These are phyloP conservation scores for Trichoderma hamatum DNA, from an alignment of 2,329 filamentous ascomycete species.

Conservation along the genomic window DNA sequence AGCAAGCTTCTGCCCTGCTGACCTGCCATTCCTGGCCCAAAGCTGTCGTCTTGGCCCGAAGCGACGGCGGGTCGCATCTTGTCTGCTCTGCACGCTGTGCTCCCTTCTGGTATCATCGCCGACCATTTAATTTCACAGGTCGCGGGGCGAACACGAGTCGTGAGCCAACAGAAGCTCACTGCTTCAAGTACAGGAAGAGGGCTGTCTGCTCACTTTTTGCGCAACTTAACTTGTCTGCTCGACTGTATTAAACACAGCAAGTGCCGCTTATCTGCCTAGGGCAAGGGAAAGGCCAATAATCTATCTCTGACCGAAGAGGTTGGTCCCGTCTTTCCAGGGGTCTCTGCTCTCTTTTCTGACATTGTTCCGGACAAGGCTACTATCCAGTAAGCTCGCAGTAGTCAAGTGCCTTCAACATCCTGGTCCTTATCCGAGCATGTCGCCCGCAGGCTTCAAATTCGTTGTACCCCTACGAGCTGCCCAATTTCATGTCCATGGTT, in stretches of 20 bases:
- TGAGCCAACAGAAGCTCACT: slow-evolving; percentile 6
- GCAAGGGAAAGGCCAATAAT: background rate
- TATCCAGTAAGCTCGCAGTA: background rate
- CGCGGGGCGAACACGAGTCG: slow-evolving; percentile 19
- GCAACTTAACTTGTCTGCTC: background rate
- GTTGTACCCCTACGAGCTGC: background rate
- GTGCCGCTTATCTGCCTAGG: background rate
- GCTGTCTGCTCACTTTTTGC: background rate
- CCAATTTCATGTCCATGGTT: background rate
- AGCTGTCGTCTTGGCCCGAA: slow-evolving; percentile 23
- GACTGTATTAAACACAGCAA: slow-evolving; percentile 1
- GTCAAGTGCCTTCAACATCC: background rate
- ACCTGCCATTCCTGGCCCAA: slow-evolving; percentile 23
- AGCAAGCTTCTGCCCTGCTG: slow-evolving; percentile 27
- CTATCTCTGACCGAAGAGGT: background rate
- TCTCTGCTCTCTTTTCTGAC: background rate
- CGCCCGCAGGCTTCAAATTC: background rate
- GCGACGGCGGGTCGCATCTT: slow-evolving; percentile 18
- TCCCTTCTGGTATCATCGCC: slow-evolving; percentile 26
- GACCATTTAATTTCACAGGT: slow-evolving; percentile 13
- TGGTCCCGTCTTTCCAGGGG: background rate
- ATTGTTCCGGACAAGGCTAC: background rate
- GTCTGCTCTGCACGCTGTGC: background rate
- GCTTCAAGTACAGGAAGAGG: background rate
- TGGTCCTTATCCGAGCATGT: background rate